Evolutionary conservation across 495 filamentous ascomycete genomes (phyloP).

Genomic region (Aspergillus saccharolyticus): DNA sequence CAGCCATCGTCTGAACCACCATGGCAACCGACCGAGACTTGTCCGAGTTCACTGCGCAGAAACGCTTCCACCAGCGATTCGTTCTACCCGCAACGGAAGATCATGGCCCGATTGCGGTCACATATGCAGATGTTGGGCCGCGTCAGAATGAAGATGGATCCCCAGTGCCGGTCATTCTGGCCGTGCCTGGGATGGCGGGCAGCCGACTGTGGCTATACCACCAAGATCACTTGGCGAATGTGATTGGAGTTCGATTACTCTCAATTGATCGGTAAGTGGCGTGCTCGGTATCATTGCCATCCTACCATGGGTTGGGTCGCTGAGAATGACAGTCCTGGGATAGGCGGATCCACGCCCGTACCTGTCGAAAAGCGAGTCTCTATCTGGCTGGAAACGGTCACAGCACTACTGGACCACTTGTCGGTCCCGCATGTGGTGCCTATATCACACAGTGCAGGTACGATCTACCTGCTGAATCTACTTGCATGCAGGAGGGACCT

Average conservation of each 20-base stretch:
- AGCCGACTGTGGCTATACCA: neutral
- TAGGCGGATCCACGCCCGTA: neutral
- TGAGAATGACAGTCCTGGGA: neutral
- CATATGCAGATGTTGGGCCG: neutral
- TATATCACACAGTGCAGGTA: neutral
- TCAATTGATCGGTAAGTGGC: neutral
- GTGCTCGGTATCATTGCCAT: neutral
- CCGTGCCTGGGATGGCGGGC: neutral
- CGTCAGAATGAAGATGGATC: neutral
- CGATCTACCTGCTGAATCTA: neutral
- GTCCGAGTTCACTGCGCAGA: neutral
- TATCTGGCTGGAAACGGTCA: neutral
- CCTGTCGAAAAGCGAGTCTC: neutral
- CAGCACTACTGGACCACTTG: neutral
- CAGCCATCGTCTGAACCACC: neutral
- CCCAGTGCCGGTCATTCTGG: neutral
- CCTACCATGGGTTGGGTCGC: neutral
- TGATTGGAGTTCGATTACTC: neutral
- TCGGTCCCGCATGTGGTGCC: conserved; percentile 1
- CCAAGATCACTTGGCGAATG: neutral
- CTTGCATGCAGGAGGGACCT: neutral
- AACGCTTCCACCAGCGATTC: neutral
- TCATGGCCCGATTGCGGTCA: neutral
- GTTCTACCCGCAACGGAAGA: neutral
- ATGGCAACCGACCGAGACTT: neutral